Percentiles rank a stretch among this genome's conserved stretches.
phyloP scores from a whole-genome alignment of 495 filamentous ascomycete genomes.

The Xylaria scruposa region DNA sequence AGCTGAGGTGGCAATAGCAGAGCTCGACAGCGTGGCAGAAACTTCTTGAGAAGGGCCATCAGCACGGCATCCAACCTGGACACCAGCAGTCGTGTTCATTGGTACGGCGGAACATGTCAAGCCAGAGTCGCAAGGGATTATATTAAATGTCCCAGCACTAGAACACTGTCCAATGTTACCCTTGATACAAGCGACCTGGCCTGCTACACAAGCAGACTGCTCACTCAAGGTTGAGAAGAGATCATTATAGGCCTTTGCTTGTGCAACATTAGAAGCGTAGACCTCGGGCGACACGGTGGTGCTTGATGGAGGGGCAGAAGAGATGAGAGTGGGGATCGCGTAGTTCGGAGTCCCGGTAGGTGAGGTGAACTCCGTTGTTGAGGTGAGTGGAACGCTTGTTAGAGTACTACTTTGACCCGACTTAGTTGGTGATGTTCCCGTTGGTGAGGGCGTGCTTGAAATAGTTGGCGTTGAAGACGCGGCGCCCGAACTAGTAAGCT shows the following conservation, averaged over 20 bases:
- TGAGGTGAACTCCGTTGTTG: conserved; percentile 31
- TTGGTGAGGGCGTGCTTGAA: conserved; percentile 2
- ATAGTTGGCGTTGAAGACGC: neutral
- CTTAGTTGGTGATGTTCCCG: neutral
- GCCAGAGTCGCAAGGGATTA: conserved; percentile 36
- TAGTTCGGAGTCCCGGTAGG: conserved; percentile 42
- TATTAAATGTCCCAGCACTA: conserved; percentile 39
- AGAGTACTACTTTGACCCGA: conserved; percentile 10
- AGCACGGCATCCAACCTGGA: conserved; percentile 44
- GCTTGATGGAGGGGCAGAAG: conserved; percentile 39
- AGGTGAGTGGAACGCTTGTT: conserved; percentile 19
- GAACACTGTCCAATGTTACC: conserved; percentile 44
- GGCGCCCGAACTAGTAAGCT: neutral
- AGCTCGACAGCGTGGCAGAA: conserved; percentile 7
- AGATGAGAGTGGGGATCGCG: conserved; percentile 48
- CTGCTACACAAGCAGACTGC: conserved; percentile 43
- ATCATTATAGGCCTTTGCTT: conserved; percentile 47
- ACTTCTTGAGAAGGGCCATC: conserved; percentile 27
- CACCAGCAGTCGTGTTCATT: conserved; percentile 46
- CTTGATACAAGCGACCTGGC: conserved; percentile 51
- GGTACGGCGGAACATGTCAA: conserved; percentile 51
- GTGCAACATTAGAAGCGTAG: conserved; percentile 44
- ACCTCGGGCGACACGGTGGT: conserved; percentile 44
- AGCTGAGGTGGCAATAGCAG: conserved; percentile 6
- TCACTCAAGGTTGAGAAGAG: conserved; percentile 47